Conservation (phyloP, 352 stramenopile species). For the Globisporangium lucens region DNA sequence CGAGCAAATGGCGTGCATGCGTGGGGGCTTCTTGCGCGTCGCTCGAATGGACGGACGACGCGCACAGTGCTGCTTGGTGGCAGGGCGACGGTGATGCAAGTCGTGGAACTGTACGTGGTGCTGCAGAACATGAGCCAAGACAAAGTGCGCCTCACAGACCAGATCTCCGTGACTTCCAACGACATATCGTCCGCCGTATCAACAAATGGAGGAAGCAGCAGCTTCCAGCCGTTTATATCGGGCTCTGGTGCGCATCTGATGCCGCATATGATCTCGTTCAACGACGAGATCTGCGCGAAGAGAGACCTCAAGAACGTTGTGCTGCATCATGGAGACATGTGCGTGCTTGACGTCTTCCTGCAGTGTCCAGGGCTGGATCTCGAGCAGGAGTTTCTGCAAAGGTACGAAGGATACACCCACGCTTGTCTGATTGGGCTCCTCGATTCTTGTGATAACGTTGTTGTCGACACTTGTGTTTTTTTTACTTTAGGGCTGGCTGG, state of each 20-base stretch:
- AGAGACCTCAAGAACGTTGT: conserved; percentile 24
- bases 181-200: neutral
- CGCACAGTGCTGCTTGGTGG: conserved; percentile 44
- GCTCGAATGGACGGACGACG: conserved; percentile 57
- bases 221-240: conserved; percentile 34
- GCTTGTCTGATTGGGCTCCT: neutral
- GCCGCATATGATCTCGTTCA: conserved; percentile 38
- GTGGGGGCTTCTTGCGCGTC: conserved; percentile 44
- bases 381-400: conserved; percentile 51
- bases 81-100: conserved; percentile 44
- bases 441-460: neutral
- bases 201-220: neutral
- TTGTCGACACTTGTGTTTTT: neutral
- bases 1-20: conserved; percentile 22
- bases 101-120: conserved; percentile 55
- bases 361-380: conserved; percentile 44
- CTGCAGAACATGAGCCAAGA: conserved; percentile 39
- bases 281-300: conserved; percentile 22
- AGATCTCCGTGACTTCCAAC: conserved; percentile 22
- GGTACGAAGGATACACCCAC: conserved; percentile 22
- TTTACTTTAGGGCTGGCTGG: conserved; percentile 9
- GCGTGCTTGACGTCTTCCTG: conserved; percentile 51
- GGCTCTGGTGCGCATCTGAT: conserved; percentile 40
- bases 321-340: conserved; percentile 44
- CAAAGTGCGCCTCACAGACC: conserved; percentile 32